Conservation (phyloP, 2,329 filamentous ascomycete species). For the Clarireedia homoeocarpa region DNA sequence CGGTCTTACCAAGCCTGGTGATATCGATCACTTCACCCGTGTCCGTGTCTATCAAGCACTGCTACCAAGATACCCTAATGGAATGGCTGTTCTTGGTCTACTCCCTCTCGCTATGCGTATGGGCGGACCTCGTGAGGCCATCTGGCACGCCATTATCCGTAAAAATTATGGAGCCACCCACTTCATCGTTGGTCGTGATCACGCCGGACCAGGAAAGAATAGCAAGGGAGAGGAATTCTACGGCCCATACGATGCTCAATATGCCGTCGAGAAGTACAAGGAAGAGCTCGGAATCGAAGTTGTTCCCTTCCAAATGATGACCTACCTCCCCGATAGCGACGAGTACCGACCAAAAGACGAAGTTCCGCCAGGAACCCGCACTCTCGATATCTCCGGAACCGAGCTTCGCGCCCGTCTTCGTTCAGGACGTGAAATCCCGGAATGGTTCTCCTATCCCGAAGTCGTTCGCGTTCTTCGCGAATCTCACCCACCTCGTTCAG, state of each 20-base stretch:
- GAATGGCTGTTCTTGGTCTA: conserved; percentile 95
- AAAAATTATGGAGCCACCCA: conserved; percentile 99
- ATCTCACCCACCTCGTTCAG: conserved; percentile 83
- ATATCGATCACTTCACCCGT: conserved; percentile 99
- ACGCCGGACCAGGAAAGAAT: conserved; percentile 97
- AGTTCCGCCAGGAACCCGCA: conserved; percentile 75
- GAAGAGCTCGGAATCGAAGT: conserved; percentile 97
- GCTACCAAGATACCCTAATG: conserved; percentile 93
- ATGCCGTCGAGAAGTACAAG: conserved; percentile 92
- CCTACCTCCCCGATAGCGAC: conserved; percentile 93
- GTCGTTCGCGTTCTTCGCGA: conserved; percentile 94
- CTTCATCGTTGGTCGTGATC: conserved; percentile 98
- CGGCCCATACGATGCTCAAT: conserved; percentile 94
- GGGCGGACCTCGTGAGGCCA: conserved; percentile 94
- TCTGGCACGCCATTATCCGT: conserved; percentile 99
- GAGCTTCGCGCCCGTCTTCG: conserved; percentile 89
- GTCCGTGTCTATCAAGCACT: conserved; percentile 98
- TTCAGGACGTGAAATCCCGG: conserved; percentile 89
- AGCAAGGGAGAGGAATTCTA: conserved; percentile 96
- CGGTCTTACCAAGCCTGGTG: conserved; percentile 95
- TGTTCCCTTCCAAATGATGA: conserved; percentile 99
- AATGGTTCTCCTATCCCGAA: conserved; percentile 99
- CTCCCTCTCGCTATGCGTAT: conserved; percentile 97
- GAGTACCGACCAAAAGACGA: conserved; percentile 93
- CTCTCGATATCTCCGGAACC: conserved; percentile 77